A percentile compares a stretch with the other conserved stretches of the same genome.
These are phyloP conservation scores for Bruguiera gymnorhiza DNA, from an alignment of 345 rosid genomes.

Conservation along the genomic window DNA sequence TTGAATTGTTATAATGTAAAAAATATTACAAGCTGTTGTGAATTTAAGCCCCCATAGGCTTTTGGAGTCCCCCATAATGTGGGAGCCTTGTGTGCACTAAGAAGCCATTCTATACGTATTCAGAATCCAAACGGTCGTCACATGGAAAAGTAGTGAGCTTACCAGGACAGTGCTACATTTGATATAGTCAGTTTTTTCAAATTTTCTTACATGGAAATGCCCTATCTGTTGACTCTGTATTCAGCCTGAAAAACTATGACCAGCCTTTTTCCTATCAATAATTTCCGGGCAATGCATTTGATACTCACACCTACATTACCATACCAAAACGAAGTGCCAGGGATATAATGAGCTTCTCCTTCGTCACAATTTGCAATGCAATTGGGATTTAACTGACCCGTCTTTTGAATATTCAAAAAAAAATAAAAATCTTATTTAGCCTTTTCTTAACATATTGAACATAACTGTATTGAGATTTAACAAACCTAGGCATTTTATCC, in stretches of 20 bases:
- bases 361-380: not conserved
- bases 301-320: no score
- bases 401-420: not conserved
- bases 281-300: not conserved
- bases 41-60: no score
- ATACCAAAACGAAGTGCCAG: no score
- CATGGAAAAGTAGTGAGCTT: no score
- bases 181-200: no score
- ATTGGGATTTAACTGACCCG: not conserved
- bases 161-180: no score
- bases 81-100: no score
- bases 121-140: no score
- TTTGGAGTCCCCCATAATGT: no score
- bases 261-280: not conserved
- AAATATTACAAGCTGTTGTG: not conserved
- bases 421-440: not conserved
- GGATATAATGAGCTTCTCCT: not conserved
- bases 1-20: constrained; percentile 25
- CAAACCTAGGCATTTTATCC: constrained; percentile 2
- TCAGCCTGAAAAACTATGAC: no score
- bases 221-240: not conserved
- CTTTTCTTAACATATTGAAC: not conserved
- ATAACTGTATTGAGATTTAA: not conserved
- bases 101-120: no score
- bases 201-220: not conserved